A percentile compares a stretch with the other conserved stretches of the same genome.
Conservation (phyloP, 306 rosid genomes). For the Acacia confusa region DNA sequence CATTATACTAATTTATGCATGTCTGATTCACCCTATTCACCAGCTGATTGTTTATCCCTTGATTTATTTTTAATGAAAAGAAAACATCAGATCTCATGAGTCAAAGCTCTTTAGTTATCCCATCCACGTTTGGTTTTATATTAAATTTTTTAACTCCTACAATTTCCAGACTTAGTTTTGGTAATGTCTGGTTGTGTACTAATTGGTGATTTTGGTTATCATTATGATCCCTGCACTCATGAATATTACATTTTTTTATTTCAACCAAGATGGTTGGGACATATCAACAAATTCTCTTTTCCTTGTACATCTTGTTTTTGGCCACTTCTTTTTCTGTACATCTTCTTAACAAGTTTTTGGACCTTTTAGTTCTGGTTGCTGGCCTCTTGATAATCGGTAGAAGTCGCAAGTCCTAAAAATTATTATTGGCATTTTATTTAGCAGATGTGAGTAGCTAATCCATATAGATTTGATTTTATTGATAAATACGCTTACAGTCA, state of each 20-base stretch:
- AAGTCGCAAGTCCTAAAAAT: background rate
- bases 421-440: background rate
- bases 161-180: constrained; percentile 10
- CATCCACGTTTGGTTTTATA: background rate
- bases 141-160: background rate
- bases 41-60: constrained; percentile 3
- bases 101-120: constrained; percentile 1
- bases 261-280: constrained; percentile 6
- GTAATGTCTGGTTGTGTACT: background rate
- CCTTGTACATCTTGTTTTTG: background rate
- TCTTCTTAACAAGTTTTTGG: constrained; percentile 10
- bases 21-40: background rate
- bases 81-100: background rate
- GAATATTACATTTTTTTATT: constrained; percentile 13
- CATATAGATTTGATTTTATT: background rate
- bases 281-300: background rate
- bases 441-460: background rate
- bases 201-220: constrained; percentile 9
- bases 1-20: constrained; percentile 16
- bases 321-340: background rate
- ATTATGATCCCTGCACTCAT: background rate
- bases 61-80: background rate
- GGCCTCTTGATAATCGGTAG: background rate
- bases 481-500: background rate
- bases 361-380: constrained; percentile 10